Conservation (phyloP, 768 basidiomycete genomes). For the Lentinus tigrinus region DNA sequence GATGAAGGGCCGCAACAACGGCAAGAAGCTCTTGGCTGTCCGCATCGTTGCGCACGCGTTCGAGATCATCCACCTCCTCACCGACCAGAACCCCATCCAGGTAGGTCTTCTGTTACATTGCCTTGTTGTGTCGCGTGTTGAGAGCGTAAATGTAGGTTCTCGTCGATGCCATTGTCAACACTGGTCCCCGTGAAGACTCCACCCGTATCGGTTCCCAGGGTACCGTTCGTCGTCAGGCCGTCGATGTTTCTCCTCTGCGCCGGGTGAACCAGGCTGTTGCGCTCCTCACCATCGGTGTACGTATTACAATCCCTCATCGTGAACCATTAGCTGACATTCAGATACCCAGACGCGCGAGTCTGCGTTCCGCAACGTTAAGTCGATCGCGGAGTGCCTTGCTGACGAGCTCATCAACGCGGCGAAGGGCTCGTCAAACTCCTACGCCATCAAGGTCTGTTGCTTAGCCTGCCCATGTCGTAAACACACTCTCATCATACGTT, state of each 20-base stretch:
- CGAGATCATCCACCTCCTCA: slow-evolving; percentile 99
- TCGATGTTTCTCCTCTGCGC: slow-evolving; percentile 98
- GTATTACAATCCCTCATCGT: slow-evolving; percentile 29
- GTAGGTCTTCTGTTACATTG: slow-evolving; percentile 40
- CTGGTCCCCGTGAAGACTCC: slow-evolving; percentile 98
- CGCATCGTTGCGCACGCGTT: slow-evolving; percentile 99
- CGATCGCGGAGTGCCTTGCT: slow-evolving; percentile 96
- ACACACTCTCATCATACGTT: background rate
- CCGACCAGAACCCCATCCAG: slow-evolving; percentile 99
- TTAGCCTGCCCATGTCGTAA: background rate
- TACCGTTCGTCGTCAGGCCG: slow-evolving; percentile 98
- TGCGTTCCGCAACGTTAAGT: slow-evolving; percentile 99
- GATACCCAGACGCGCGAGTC: slow-evolving; percentile 88
- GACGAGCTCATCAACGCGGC: slow-evolving; percentile 99
- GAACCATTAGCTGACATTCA: background rate
- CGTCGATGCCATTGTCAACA: slow-evolving; percentile 99
- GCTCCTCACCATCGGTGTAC: slow-evolving; percentile 92
- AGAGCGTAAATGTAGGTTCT: slow-evolving; percentile 55
- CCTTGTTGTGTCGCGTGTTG: background rate
- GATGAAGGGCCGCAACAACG: slow-evolving; percentile 99
- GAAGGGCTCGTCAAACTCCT: slow-evolving; percentile 99
- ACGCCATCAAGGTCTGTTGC: slow-evolving; percentile 91
- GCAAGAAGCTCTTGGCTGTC: slow-evolving; percentile 98
- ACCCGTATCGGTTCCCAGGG: slow-evolving; percentile 99
- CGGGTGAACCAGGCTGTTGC: slow-evolving; percentile 97